Conservation (phyloP, 2,329 filamentous ascomycete species). For the Colletotrichum navitas region DNA sequence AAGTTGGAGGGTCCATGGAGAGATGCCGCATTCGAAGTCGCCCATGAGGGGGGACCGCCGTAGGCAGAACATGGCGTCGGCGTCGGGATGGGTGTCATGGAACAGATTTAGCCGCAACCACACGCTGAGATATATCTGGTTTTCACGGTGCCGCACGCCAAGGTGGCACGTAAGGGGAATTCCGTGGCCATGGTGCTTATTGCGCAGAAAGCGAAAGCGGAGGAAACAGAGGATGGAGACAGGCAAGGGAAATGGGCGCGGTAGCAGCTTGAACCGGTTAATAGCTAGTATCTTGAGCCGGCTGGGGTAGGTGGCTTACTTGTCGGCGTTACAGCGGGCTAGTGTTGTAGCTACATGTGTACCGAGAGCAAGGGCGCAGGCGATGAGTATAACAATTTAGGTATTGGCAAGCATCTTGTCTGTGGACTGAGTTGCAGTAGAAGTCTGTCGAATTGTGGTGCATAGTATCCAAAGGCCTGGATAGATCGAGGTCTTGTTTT, state of each 20-base stretch:
- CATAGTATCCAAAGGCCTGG: background rate
- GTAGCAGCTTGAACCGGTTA: slow-evolving; percentile 35
- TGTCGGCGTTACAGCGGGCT: slow-evolving; percentile 19
- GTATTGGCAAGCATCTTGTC: slow-evolving; percentile 9
- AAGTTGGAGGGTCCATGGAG: slow-evolving; percentile 43
- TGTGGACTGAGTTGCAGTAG: too few relatives aligned
- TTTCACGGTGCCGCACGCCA: slow-evolving; percentile 40
- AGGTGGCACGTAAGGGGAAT: slow-evolving; percentile 43
- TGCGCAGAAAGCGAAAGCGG: slow-evolving; percentile 43
- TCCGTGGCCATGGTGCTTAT: slow-evolving; percentile 43
- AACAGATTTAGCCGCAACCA: slow-evolving; percentile 43
- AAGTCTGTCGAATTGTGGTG: background rate
- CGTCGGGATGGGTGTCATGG: slow-evolving; percentile 1
- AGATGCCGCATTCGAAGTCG: slow-evolving; percentile 30
- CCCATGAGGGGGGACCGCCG: slow-evolving; percentile 24
- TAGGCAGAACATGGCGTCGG: slow-evolving; percentile 25
- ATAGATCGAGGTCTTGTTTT: background rate
- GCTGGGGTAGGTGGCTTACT: background rate
- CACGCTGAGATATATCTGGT: slow-evolving; percentile 44
- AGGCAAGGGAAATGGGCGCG: slow-evolving; percentile 45
- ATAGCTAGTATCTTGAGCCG: background rate
- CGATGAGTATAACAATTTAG: background rate
- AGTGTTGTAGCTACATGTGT: slow-evolving; percentile 1
- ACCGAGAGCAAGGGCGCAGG: background rate
- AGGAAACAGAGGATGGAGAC: slow-evolving; percentile 38